Conservation (phyloP, 2,329 filamentous ascomycete species). For the Madurella fahalii region DNA sequence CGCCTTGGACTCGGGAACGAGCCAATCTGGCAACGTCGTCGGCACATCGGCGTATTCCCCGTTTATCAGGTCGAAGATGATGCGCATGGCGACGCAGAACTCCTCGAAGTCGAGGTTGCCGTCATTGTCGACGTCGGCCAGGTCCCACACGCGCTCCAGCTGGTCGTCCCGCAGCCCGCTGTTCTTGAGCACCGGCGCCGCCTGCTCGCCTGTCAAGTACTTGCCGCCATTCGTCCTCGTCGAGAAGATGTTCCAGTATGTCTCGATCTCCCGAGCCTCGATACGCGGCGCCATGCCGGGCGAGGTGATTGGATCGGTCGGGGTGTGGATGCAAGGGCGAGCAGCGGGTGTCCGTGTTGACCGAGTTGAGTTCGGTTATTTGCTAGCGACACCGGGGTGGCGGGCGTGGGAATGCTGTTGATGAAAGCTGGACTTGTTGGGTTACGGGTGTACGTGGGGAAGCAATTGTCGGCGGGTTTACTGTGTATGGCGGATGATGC, state of each 20-base stretch:
- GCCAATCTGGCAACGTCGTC: constrained; percentile 81
- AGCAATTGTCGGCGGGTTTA: background rate
- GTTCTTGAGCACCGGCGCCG: constrained; percentile 60
- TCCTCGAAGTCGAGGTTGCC: constrained; percentile 98
- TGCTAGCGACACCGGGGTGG: no score
- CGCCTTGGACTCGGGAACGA: constrained; percentile 91
- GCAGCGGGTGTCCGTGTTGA: background rate
- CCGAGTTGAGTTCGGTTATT: background rate
- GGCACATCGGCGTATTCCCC: constrained; percentile 93
- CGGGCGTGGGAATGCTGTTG: background rate
- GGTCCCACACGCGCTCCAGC: constrained; percentile 95
- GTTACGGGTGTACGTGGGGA: no score
- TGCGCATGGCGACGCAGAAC: constrained; percentile 97
- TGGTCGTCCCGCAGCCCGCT: constrained; percentile 64
- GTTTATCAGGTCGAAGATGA: constrained; percentile 97
- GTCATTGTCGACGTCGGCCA: constrained; percentile 95
- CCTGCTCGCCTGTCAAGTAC: constrained; percentile 58
- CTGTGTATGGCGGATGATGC: background rate
- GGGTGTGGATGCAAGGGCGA: background rate
- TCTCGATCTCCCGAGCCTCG: constrained; percentile 59
- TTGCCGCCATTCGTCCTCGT: constrained; percentile 56
- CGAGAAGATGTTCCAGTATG: constrained; percentile 63
- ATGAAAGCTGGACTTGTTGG: background rate
- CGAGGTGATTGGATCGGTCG: background rate
- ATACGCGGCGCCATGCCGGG: constrained; percentile 47